Percentiles rank a stretch among this genome's conserved stretches.
These are phyloP conservation scores for Eutypa lata DNA, from an alignment of 2,329 filamentous ascomycete species.

Conservation along the genomic window DNA sequence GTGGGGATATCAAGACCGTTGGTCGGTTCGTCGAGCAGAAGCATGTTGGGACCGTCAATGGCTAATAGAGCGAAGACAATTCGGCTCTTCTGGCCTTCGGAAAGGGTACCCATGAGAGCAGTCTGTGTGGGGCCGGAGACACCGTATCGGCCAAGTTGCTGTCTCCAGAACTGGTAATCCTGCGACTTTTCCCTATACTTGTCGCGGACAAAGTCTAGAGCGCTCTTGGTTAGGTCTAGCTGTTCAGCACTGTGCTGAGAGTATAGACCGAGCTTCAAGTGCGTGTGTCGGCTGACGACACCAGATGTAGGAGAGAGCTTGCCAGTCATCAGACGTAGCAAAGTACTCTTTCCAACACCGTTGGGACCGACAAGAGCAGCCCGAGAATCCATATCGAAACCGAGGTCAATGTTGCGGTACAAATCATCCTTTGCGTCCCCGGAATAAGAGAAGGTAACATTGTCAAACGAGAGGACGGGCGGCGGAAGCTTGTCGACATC, in stretches of 20 bases:
- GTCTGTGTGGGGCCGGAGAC: slow-evolving; percentile 92
- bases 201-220: slow-evolving; percentile 95
- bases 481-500: slow-evolving; percentile 99
- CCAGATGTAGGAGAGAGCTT: slow-evolving; percentile 84
- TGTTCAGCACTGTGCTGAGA: slow-evolving; percentile 98
- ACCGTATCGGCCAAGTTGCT: slow-evolving; percentile 93
- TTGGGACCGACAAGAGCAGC: slow-evolving; percentile 96
- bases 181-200: slow-evolving; percentile 87
- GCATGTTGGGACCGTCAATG: slow-evolving; percentile 96
- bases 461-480: slow-evolving; percentile 91
- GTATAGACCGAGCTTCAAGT: slow-evolving; percentile 98
- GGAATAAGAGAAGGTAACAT: slow-evolving; percentile 97
- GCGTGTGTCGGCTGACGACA: slow-evolving; percentile 85
- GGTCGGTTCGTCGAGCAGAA: slow-evolving; percentile 95
- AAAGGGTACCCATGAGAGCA: slow-evolving; percentile 94
- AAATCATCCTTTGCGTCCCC: slow-evolving; percentile 85
- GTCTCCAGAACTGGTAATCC: slow-evolving; percentile 99
- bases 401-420: slow-evolving; percentile 94
- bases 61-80: slow-evolving; percentile 96
- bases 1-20: slow-evolving; percentile 99
- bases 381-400: slow-evolving; percentile 99
- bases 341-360: slow-evolving; percentile 97
- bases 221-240: slow-evolving; percentile 95
- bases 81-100: slow-evolving; percentile 95
- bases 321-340: slow-evolving; percentile 94